phyloP scores from a whole-genome alignment of 1,284 basidiomycete species.

The Ceratobasidium sp. region DNA sequence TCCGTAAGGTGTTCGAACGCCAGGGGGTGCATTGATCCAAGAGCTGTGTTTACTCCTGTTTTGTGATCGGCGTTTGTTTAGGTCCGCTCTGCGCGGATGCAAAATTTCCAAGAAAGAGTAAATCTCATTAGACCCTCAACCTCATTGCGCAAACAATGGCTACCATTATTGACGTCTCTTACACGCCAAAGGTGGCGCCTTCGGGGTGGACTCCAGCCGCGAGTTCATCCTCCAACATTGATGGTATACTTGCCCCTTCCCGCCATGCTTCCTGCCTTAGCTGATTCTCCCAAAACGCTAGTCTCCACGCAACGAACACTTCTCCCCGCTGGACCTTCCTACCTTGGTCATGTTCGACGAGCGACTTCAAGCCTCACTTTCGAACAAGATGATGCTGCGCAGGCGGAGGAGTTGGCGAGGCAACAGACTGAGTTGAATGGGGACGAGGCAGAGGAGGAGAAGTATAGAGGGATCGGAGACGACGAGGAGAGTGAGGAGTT shows the following conservation, averaged over 20 bases:
- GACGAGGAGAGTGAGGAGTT: slow-evolving; percentile 86
- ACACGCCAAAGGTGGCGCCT: slow-evolving; percentile 32
- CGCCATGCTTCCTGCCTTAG: slow-evolving; percentile 51
- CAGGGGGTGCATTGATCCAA: background rate
- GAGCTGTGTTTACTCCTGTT: background rate
- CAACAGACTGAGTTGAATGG: slow-evolving; percentile 65
- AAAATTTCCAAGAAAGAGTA: slow-evolving; percentile 35
- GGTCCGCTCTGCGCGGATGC: slow-evolving; percentile 30
- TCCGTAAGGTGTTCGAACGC: no score
- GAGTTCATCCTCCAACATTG: slow-evolving; percentile 29
- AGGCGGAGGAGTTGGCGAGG: slow-evolving; percentile 64
- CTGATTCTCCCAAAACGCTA: background rate
- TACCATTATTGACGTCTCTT: slow-evolving; percentile 38
- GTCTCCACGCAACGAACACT: slow-evolving; percentile 59
- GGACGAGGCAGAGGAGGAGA: slow-evolving; percentile 80
- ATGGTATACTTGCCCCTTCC: slow-evolving; percentile 47
- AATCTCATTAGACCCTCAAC: slow-evolving; percentile 30
- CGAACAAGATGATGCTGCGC: slow-evolving; percentile 78
- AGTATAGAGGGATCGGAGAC: slow-evolving; percentile 82
- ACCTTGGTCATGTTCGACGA: slow-evolving; percentile 82
- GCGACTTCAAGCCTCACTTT: slow-evolving; percentile 81
- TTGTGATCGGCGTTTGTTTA: background rate
- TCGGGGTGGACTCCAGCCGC: slow-evolving; percentile 36
- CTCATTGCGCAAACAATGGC: slow-evolving; percentile 30
- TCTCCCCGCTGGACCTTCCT: slow-evolving; percentile 87